These are phyloP conservation scores for Xerocomus brunneocitrinus DNA, from an alignment of 768 basidiomycete genomes.

Conservation along the genomic window DNA sequence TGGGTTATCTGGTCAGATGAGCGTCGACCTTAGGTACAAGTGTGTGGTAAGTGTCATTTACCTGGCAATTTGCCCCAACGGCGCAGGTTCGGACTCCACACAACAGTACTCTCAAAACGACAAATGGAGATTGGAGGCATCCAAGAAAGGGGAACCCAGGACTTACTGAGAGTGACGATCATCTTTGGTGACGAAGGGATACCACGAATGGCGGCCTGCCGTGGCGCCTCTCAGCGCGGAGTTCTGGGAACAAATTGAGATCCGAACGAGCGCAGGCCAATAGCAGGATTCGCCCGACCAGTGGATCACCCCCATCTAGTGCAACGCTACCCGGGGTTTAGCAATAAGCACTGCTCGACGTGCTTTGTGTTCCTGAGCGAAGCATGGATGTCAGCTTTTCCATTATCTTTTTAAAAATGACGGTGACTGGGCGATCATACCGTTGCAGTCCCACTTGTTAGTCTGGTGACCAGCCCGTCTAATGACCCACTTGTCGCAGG, in stretches of 20 bases:
- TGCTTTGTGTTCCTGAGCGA: neutral
- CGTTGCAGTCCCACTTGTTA: neutral
- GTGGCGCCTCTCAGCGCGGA: neutral
- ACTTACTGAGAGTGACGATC: neutral
- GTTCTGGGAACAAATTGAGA: neutral
- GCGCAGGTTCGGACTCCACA: conserved; percentile 2
- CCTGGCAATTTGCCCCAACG: conserved; percentile 3
- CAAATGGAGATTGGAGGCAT: neutral
- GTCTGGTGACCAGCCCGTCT: no score
- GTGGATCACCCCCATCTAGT: conserved; percentile 14
- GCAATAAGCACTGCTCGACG: neutral
- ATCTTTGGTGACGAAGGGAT: neutral
- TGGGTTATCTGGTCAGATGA: conserved; percentile 5
- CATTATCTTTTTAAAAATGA: conserved; percentile 1
- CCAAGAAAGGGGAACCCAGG: neutral
- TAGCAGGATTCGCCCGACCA: conserved; percentile 4
- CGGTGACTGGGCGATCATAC: neutral
- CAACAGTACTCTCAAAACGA: neutral
- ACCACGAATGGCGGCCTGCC: neutral
- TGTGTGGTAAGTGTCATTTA: neutral
- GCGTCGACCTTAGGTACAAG: conserved; percentile 8
- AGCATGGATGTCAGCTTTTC: neutral
- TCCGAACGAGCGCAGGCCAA: conserved; percentile 1
- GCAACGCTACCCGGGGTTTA: neutral
- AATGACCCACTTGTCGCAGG: neutral